Evolutionary conservation across 2,329 filamentous ascomycete species (phyloP), one percentile per base, ranked within the genome.

Genomic region (Neopestalotiopsis sp.): DNA sequence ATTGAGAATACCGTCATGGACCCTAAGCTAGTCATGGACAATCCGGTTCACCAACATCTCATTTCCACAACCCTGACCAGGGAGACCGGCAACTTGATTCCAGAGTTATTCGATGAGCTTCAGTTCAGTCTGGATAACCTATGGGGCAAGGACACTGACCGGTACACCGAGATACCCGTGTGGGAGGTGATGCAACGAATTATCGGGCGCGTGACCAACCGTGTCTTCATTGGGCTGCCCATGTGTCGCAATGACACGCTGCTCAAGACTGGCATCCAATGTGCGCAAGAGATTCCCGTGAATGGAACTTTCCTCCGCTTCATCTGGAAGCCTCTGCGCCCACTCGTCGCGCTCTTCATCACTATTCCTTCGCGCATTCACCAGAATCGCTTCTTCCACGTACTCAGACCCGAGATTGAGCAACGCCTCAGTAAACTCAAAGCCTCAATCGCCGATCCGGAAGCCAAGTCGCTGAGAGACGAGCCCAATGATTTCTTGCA

Each of bases 11-110:
- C 76, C 28, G 63, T 73, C 63, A 67, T 71, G 59, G 74, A 77
- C 40, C 74, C 75, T 1, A 65, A 65, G 7, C 72, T 78, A 1
- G 61, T 73, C 9, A 68, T 68, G 68, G 45, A 66, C 12, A 68
- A 73, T 42, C 73, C 74, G 13, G 42, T 76, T 5, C 76, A 78
- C 69, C 68, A 75, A 20, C 73, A 73, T 40, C 68, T 79, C 58
- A 73, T 79, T 67, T 71, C 73, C 2, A 75, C 71, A 17, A 70
- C 71, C 14, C 70, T 80, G 20, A 80, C 78, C 4, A 71, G 73
- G 17, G 74, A 79, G 68, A 76, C 76, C 17, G 76, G 75, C 53
- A 79, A 77, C 66, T 71, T 79, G 17, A 71, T 79, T 53, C 76
- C 77, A 40, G 72, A 70, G 5, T 66, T 80, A 1, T 70, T 71